Percentiles rank a stretch among this genome's conserved stretches.
Evolutionary conservation across 108 stramenopile genomes (phyloP).

Genomic region (Pseudonitzschia multiseries): DNA sequence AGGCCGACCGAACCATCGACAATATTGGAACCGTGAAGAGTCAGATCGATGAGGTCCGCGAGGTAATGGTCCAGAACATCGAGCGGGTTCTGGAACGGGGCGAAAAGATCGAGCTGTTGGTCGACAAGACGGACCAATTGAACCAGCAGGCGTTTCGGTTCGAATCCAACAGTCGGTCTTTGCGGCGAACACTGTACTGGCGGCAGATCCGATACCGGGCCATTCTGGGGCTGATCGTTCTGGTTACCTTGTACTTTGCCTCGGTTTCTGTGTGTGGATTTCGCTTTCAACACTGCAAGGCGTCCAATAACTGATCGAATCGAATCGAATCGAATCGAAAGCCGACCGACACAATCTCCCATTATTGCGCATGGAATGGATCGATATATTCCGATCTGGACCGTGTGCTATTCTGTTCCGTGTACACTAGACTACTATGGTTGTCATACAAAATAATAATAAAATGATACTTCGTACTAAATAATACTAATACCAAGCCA

Average conservation of each 20-base stretch:
- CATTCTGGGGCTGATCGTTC: slow-evolving; percentile 47
- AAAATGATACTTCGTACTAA: no score
- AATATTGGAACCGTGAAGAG: slow-evolving; percentile 78
- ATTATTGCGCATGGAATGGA: background rate
- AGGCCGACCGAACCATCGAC: slow-evolving; percentile 68
- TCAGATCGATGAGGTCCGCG: slow-evolving; percentile 95
- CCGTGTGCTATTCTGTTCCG: background rate
- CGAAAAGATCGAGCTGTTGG: slow-evolving; percentile 97
- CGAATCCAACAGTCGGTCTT: slow-evolving; percentile 70
- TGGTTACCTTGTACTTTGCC: slow-evolving; percentile 62
- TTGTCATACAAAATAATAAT: no score
- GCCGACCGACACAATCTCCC: no score
- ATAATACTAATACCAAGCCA: no score
- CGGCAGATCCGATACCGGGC: slow-evolving; percentile 72
- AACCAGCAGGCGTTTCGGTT: slow-evolving; percentile 93
- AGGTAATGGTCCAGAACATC: slow-evolving; percentile 96
- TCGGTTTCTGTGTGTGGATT: slow-evolving; percentile 66
- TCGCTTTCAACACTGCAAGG: slow-evolving; percentile 61
- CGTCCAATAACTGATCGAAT: background rate
- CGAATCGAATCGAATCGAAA: no score
- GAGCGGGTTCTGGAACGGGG: slow-evolving; percentile 95
- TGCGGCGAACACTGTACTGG: slow-evolving; percentile 90
- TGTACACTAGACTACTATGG: background rate
- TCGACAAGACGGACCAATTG: slow-evolving; percentile 95
- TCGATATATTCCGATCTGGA: background rate